Percentiles rank a stretch among this genome's conserved stretches.
Conservation (phyloP, 2,329 filamentous ascomycete genomes). For the Trichophyton schoenleinii region DNA sequence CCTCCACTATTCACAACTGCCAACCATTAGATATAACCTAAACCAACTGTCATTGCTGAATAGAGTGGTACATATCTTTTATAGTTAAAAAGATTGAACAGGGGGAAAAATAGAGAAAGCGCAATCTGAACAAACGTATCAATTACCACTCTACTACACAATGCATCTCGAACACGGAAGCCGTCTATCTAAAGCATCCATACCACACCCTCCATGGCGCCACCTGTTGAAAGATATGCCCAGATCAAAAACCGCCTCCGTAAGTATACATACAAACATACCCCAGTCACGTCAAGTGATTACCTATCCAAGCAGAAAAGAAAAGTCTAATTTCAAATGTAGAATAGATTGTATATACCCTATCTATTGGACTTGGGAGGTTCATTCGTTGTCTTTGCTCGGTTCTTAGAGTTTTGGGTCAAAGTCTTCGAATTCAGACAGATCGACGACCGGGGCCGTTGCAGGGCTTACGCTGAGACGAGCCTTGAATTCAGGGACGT, state of each 20-base stretch:
- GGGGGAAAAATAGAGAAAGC: neutral
- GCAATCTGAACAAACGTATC: no score
- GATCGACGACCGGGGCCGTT: conserved; percentile 57
- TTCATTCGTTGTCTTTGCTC: neutral
- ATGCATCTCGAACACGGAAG: neutral
- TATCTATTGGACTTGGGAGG: neutral
- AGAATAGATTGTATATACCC: neutral
- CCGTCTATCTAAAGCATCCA: neutral
- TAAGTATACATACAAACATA: neutral
- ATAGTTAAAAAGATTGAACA: neutral
- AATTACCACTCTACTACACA: neutral
- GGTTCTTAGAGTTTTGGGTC: conserved; percentile 61
- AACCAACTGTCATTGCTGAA: no score
- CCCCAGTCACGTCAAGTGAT: neutral
- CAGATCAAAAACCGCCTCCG: neutral
- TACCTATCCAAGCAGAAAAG: neutral
- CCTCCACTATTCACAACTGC: no score
- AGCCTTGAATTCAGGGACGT: conserved; percentile 71
- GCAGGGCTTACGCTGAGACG: conserved; percentile 59
- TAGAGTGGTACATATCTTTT: no score
- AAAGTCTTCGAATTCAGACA: conserved; percentile 75
- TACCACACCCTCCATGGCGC: neutral
- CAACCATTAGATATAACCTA: no score
- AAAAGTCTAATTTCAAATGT: neutral
- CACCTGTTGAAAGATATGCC: neutral